phyloP scores from a whole-genome alignment of 805 yeast species.

The Myxozyma sirexii region DNA sequence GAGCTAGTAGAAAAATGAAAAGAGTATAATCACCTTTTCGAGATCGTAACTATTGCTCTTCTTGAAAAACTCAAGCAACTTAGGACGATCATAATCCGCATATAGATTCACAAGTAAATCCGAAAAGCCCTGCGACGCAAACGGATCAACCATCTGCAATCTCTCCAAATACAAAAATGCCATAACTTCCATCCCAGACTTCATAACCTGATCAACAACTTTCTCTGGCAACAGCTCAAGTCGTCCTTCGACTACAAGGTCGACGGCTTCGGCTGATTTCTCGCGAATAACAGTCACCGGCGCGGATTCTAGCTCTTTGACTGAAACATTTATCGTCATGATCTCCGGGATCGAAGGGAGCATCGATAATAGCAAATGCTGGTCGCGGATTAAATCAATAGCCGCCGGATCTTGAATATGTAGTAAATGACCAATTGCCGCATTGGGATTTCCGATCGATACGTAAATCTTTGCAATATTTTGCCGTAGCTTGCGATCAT shows the following conservation, averaged over 20 bases:
- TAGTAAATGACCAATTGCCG: conserved; percentile 68
- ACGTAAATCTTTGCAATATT: conserved; percentile 52
- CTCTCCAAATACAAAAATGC: conserved; percentile 67
- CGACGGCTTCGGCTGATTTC: conserved; percentile 51
- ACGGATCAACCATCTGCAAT: conserved; percentile 59
- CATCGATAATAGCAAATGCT: conserved; percentile 53
- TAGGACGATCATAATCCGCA: conserved; percentile 59
- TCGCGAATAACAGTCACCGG: conserved; percentile 49
- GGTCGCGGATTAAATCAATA: conserved; percentile 58
- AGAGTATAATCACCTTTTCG: conserved; percentile 48
- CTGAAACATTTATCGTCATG: conserved; percentile 41
- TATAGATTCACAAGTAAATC: conserved; percentile 67
- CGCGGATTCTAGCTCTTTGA: conserved; percentile 46
- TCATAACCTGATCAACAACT: conserved; percentile 48
- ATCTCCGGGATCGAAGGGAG: conserved; percentile 43
- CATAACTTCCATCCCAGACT: conserved; percentile 46
- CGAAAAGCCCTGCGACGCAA: conserved; percentile 59
- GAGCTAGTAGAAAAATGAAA: no score
- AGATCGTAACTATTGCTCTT: conserved; percentile 61
- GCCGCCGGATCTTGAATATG: conserved; percentile 56
- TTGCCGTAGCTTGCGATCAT: conserved; percentile 25
- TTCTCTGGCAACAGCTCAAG: conserved; percentile 63
- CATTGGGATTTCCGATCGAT: conserved; percentile 57
- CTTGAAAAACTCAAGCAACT: conserved; percentile 63
- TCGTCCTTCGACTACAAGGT: conserved; percentile 61